Conservation (phyloP, 139 green algal genomes). For the Mychonastes homosphaera region DNA sequence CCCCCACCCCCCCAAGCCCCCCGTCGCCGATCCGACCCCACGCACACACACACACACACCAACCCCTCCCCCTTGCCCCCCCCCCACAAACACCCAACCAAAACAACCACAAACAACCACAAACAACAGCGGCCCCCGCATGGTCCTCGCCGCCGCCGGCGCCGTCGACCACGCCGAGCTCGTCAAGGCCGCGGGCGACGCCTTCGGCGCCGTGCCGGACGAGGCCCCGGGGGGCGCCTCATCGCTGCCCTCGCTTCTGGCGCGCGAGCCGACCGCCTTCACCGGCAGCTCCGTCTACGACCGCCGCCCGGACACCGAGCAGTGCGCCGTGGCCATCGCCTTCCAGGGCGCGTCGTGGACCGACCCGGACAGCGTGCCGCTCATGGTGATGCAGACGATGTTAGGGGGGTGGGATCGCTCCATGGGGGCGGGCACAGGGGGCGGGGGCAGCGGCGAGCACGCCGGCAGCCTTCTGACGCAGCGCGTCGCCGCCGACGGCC, state of each 20-base stretch:
- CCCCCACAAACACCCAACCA: neutral
- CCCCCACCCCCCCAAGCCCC: neutral
- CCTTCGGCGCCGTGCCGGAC: conserved; percentile 42
- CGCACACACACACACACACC: neutral
- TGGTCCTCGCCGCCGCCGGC: conserved; percentile 78
- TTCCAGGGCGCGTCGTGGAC: conserved; percentile 89
- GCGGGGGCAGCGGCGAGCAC: conserved; percentile 12
- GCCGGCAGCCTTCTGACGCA: conserved; percentile 63
- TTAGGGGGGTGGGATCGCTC: conserved; percentile 17
- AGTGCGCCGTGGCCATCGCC: conserved; percentile 74
- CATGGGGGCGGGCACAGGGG: conserved; percentile 10
- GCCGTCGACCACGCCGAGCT: conserved; percentile 91
- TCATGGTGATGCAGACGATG: conserved; percentile 91
- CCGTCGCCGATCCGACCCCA: neutral
- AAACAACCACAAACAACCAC: neutral
- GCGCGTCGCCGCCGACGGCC: conserved; percentile 64
- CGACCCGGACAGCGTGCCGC: conserved; percentile 87
- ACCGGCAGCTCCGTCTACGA: conserved; percentile 92
- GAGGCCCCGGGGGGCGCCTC: conserved; percentile 30
- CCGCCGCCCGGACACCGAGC: conserved; percentile 74
- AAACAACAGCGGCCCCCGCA: conserved; percentile 10
- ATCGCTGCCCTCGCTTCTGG: conserved; percentile 29
- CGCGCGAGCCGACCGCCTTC: conserved; percentile 76
- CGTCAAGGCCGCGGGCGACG: conserved; percentile 57
- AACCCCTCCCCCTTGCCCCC: neutral